Evolutionary conservation across 1,284 basidiomycete species (phyloP).

Genomic region (Apiotrichum montevideense): DNA sequence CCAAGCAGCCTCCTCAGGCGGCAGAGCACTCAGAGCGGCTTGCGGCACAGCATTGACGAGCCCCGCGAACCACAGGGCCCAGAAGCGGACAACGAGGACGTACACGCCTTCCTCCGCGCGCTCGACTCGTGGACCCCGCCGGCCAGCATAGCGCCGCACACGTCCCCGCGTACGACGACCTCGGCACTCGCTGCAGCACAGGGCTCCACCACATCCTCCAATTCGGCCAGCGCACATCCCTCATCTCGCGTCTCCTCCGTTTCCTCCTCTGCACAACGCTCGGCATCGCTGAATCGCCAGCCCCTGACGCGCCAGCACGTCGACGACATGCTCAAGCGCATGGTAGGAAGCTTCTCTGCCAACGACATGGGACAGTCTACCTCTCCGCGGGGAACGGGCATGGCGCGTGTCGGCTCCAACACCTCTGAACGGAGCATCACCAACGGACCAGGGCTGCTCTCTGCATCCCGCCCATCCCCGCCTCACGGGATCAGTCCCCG

Average conservation of each 20-base stretch:
- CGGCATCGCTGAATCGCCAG: slow-evolving; percentile 11
- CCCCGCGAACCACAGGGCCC: slow-evolving; percentile 1
- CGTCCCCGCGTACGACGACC: not conserved
- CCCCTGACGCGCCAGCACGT: slow-evolving; percentile 41
- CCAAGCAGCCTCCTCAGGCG: slow-evolving; percentile 12
- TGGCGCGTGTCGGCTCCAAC: not conserved
- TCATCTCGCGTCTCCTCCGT: not conserved
- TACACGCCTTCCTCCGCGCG: slow-evolving; percentile 43
- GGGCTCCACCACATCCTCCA: slow-evolving; percentile 1
- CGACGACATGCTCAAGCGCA: slow-evolving; percentile 38
- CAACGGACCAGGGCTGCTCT: slow-evolving; percentile 1
- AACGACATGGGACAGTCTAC: too few species aligned
- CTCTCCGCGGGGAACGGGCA: not conserved
- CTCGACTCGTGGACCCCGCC: slow-evolving; percentile 42
- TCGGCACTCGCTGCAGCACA: not conserved
- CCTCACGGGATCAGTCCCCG: not conserved
- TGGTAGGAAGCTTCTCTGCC: slow-evolving; percentile 33
- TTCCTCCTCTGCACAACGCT: slow-evolving; percentile 1
- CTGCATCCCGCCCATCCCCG: slow-evolving; percentile 4
- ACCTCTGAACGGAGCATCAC: not conserved
- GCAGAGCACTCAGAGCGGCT: slow-evolving; percentile 28
- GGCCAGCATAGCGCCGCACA: slow-evolving; percentile 12
- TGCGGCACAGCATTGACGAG: slow-evolving; percentile 31
- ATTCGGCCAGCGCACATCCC: not conserved
- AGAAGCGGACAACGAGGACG: slow-evolving; percentile 37